Base-by-base conservation (phyloP, 208 protist species). In the Trypanosoma melophagium region DNA sequence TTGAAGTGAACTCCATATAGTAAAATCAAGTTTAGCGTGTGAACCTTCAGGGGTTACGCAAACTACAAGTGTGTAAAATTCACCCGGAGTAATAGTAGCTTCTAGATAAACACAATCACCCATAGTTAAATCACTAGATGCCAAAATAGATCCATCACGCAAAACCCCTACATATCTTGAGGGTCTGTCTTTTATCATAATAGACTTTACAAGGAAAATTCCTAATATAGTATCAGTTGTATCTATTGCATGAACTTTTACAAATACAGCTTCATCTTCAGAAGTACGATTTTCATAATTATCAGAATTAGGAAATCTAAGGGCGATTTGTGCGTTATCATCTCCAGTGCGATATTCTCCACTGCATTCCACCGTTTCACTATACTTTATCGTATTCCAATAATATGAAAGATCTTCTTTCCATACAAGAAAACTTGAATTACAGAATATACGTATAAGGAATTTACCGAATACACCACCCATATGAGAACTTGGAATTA, bases 401-500 rank as follows among this genome's bases (percentile, higher is more conserved):
- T 93, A 77, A 25, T 77, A 64, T 19, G 67, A 56, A 56, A 86
- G 50, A n/a, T 28, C 25, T 63, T 89, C 88, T 56, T 79, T 58
- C 38, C 71, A 75, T 25, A 96, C 25, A 61, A 69, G 24, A 47
- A 92, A 93, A 9, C 75, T 59, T 17, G 81, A 68, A 0, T 74
- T 56, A 17, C 71, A 63, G 54, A 92, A 83, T 45, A 94, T 65
- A 22, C 81, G 65, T 8, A 94, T 19, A 45, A 85, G 58, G 64
- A 93, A 96, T 31, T 70, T 69, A 42, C 81, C 79, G 40, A 85
- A 77, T 24, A 70, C 51, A 12, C 88, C 83, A 12, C 71, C 63
- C 12, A 60, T 65, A 59, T 83, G 63, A 3, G 81, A 86, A 66
- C 77, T 92, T 35, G 91, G 91, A 2, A 94, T 69, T 9, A 96